phyloP scores from a whole-genome alignment of 768 basidiomycete species.

The Paxillus ammoniavirescens region DNA sequence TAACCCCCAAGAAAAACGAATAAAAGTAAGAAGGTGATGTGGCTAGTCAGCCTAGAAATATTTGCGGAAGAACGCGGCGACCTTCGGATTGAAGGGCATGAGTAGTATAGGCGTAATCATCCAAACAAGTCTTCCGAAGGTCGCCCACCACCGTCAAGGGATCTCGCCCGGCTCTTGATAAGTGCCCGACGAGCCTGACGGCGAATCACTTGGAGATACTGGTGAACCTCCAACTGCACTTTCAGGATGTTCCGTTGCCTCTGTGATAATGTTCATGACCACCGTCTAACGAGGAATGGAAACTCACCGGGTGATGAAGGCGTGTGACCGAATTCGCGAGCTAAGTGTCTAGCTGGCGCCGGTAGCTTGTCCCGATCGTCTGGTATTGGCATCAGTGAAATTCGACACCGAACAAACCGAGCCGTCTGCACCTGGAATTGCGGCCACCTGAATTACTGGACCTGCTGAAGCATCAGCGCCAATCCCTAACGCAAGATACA shows the following conservation, averaged over 20 bases:
- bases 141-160: constrained; percentile 52
- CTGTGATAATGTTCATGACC: constrained; percentile 14
- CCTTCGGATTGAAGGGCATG: constrained; percentile 44
- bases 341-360: background rate
- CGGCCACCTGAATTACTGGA: constrained; percentile 19
- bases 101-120: constrained; percentile 39
- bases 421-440: constrained; percentile 16
- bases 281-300: background rate
- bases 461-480: constrained; percentile 18
- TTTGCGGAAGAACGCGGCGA: constrained; percentile 47
- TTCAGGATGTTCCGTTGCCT: constrained; percentile 5
- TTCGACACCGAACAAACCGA: constrained; percentile 1
- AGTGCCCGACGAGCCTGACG: constrained; percentile 8
- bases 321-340: background rate
- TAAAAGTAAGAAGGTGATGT: constrained; percentile 23
- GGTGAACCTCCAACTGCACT: constrained; percentile 1
- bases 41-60: constrained; percentile 30
- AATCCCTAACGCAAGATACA: background rate
- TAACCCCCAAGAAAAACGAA: constrained; percentile 24
- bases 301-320: constrained; percentile 14
- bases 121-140: constrained; percentile 44
- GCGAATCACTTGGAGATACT: constrained; percentile 5
- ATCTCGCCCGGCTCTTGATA: constrained; percentile 15
- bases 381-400: constrained; percentile 13
- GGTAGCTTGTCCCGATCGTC: constrained; percentile 10